Percentiles rank a stretch among this genome's conserved stretches.
phyloP scores from a whole-genome alignment of 352 stramenopile species.

The Pythium phragmiticola region DNA sequence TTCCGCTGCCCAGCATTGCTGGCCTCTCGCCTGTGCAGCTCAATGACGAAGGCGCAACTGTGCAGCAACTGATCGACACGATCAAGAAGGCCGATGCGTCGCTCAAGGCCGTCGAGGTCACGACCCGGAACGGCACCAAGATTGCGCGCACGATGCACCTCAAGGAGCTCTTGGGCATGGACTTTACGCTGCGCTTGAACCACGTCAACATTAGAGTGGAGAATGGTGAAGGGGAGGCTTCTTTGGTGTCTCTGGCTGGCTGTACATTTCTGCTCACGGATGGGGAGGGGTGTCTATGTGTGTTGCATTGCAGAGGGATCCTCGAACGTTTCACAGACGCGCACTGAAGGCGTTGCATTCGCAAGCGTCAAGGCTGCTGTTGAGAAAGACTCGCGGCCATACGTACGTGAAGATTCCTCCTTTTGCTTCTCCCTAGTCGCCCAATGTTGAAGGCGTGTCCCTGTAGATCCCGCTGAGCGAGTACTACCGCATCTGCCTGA shows the following conservation, averaged over 20 bases:
- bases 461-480: constrained; percentile 60
- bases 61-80: constrained; percentile 53
- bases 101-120: constrained; percentile 67
- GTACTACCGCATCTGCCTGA: constrained; percentile 74
- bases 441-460: background rate
- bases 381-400: constrained; percentile 53
- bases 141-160: constrained; percentile 66
- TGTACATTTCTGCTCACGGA: background rate
- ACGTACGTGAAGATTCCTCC: constrained; percentile 31
- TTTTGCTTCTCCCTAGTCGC: background rate
- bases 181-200: constrained; percentile 73
- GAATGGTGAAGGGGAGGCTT: constrained; percentile 27
- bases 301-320: constrained; percentile 28
- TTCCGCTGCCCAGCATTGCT: constrained; percentile 54
- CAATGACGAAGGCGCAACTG: constrained; percentile 36
- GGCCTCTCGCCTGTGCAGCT: constrained; percentile 55
- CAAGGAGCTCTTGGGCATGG: constrained; percentile 55
- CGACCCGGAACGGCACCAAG: constrained; percentile 63
- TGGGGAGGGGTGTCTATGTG: background rate
- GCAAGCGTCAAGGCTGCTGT: constrained; percentile 62
- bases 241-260: background rate
- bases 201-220: constrained; percentile 58
- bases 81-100: constrained; percentile 48
- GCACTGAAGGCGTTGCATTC: constrained; percentile 58
- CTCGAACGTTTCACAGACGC: constrained; percentile 30